A percentile compares a stretch with the other conserved stretches of the same genome.
These are phyloP conservation scores for Eucalyptus fibrosa DNA, from an alignment of 345 rosid species.

Conservation along the genomic window DNA sequence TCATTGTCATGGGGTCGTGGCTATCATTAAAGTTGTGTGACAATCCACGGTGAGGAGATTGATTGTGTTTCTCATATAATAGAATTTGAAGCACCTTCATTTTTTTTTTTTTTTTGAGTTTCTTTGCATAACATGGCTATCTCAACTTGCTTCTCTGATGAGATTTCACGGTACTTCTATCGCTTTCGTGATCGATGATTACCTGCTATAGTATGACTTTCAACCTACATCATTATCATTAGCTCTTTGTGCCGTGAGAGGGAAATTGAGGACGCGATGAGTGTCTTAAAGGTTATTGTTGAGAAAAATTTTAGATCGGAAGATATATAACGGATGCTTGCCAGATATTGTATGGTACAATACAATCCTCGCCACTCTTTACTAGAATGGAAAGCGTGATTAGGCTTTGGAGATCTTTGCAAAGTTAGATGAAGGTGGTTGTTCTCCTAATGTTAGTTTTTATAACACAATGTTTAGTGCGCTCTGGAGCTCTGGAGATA, in stretches of 20 bases:
- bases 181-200: background rate
- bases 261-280: constrained; percentile 40
- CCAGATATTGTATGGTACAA: constrained; percentile 74
- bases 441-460: constrained; percentile 60
- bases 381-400: constrained; percentile 54
- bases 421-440: constrained; percentile 49
- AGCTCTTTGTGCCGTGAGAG: constrained; percentile 58
- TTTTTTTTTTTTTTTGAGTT: too few species aligned
- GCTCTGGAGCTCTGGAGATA: constrained; percentile 56
- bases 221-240: constrained; percentile 64
- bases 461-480: constrained; percentile 75
- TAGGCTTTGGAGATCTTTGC: constrained; percentile 64
- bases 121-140: background rate
- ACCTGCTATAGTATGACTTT: background rate
- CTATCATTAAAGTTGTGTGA: background rate
- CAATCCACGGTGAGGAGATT: background rate
- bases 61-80: background rate
- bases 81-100: background rate
- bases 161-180: background rate
- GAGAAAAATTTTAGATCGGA: constrained; percentile 32
- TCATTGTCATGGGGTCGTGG: background rate
- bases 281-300: constrained; percentile 44
- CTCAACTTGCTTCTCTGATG: background rate
- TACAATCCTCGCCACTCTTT: constrained; percentile 50
- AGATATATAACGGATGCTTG: constrained; percentile 65